These are phyloP conservation scores for Emergomyces orientalis DNA, from an alignment of 2,329 filamentous ascomycete genomes.

Conservation along the genomic window DNA sequence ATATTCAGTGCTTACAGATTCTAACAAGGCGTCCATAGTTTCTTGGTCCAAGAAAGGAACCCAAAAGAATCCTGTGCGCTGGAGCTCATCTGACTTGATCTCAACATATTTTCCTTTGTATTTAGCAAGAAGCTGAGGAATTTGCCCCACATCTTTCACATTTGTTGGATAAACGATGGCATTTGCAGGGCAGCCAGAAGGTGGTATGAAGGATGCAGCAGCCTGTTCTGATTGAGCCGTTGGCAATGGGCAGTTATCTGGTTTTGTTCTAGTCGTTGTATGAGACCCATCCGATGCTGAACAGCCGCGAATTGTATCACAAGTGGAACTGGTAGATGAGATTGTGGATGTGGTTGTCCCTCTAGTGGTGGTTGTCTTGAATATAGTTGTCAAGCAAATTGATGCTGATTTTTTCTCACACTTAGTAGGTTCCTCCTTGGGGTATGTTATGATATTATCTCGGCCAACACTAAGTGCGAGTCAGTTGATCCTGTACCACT, in stretches of 20 bases:
- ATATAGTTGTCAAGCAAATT: slow-evolving; percentile 1
- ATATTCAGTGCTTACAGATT: background rate
- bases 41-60: background rate
- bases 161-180: background rate
- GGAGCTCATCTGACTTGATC: background rate
- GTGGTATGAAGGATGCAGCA: background rate
- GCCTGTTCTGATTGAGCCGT: background rate
- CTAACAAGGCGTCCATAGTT: background rate
- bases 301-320: background rate
- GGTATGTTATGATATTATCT: slow-evolving; percentile 7
- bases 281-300: slow-evolving; percentile 2
- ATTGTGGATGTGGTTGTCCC: background rate
- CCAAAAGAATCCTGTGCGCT: background rate
- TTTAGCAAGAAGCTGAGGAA: background rate
- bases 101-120: slow-evolving; percentile 3
- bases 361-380: background rate
- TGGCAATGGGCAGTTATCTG: background rate
- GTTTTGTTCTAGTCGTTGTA: background rate
- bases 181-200: background rate
- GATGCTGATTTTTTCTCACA: slow-evolving; percentile 1
- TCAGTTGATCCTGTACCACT: background rate
- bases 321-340: background rate
- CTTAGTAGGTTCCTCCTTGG: slow-evolving; percentile 2
- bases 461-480: background rate
- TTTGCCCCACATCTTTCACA: background rate